Percentiles rank a stretch among this genome's conserved stretches.
Conservation (phyloP, 2,329 filamentous ascomycete species). For the Diaporthe sp. region DNA sequence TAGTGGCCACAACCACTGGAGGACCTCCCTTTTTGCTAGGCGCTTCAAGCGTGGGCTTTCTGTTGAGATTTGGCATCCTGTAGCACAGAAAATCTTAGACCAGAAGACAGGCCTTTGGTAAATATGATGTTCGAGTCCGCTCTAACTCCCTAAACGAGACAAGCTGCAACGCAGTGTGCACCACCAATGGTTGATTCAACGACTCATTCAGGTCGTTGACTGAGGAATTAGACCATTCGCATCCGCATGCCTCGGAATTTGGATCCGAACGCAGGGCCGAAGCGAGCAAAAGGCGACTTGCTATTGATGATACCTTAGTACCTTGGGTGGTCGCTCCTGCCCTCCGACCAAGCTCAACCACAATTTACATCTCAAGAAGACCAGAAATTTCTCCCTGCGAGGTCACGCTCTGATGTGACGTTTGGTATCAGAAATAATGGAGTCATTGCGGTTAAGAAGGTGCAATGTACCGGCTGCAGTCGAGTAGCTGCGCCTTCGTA, state of each 20-base stretch:
- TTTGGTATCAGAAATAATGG: not conserved
- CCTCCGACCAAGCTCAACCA: not conserved
- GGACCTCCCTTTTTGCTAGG: not conserved
- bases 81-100: not conserved
- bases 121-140: not conserved
- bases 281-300: not conserved
- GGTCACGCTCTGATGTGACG: not conserved
- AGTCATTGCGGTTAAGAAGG: not conserved
- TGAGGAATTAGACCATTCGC: not conserved
- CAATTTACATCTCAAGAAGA: not conserved
- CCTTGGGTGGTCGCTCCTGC: not conserved
- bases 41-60: constrained; percentile 6
- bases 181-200: not conserved
- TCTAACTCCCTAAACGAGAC: not conserved
- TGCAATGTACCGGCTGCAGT: not conserved
- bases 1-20: not conserved
- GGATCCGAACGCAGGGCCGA: not conserved
- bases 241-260: not conserved
- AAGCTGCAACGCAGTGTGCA: too few species aligned
- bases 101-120: not conserved
- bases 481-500: not conserved
- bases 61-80: not conserved
- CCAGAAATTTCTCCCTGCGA: not conserved
- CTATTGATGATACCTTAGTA: not conserved
- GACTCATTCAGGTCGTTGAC: not conserved